Evolutionary conservation across 2,329 filamentous ascomycete species (phyloP).

Genomic region (Apiospora saccharicola): DNA sequence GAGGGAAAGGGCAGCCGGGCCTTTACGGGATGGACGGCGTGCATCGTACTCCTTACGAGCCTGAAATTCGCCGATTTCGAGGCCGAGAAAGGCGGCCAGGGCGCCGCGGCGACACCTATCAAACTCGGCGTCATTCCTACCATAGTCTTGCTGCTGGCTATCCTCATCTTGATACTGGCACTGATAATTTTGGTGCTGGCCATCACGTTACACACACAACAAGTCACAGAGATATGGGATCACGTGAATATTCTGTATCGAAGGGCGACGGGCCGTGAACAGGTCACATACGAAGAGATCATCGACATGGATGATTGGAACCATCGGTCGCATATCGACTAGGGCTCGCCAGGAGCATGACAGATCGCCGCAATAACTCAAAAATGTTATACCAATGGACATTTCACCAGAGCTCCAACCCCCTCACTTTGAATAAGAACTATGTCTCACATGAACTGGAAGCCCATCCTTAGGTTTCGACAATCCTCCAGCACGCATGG

Average conservation of each 20-base stretch:
- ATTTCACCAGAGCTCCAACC: neutral
- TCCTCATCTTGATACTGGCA: neutral
- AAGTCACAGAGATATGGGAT: neutral
- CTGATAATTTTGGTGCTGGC: neutral
- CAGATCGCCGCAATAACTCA: neutral
- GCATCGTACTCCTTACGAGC: constrained; percentile 96
- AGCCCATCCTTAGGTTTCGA: constrained; percentile 26
- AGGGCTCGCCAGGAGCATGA: neutral
- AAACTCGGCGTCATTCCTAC: neutral
- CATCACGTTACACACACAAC: neutral
- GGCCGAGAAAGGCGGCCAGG: neutral
- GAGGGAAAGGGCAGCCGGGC: constrained; percentile 93
- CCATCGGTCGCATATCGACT: neutral
- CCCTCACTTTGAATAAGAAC: neutral
- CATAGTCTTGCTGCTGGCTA: neutral
- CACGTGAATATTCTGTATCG: neutral
- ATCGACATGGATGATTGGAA: constrained; percentile 13
- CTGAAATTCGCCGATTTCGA: constrained; percentile 61
- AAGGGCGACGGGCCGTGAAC: neutral
- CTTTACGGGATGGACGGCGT: constrained; percentile 98
- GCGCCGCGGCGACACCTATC: neutral
- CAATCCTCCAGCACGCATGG: constrained; percentile 7
- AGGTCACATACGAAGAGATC: constrained; percentile 14
- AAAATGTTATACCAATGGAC: too few species aligned
- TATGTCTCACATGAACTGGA: constrained; percentile 29